Base-by-base conservation (phyloP, 345 rosid genomes). In the Eucalyptus shirleyi region DNA sequence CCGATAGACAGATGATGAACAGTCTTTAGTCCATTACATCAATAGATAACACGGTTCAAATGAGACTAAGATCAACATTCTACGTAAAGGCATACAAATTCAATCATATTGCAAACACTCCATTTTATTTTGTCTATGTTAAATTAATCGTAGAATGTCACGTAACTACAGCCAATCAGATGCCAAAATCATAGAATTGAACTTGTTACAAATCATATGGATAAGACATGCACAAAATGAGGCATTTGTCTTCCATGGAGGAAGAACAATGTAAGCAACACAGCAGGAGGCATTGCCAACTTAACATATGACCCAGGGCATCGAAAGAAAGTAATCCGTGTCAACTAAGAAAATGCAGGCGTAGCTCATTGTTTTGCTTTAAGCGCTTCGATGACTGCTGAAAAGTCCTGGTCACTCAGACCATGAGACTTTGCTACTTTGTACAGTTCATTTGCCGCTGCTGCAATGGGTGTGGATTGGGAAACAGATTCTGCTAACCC, bases 401-500 rank as follows among this genome's bases (percentile, higher is more conserved):
- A 96, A 93, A 96, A 97, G 81, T 97, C 99, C n/a, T 94, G 92
- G 86, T 96, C 98, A 50, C 98, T 92, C 82, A 96, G 94, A 24
- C 99, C 99, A 37, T 93, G 94, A 87, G 96, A 93, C 91, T 96
- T 96, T 34, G 99, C 99, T 37, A 95, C 97, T 92, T 96, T 96
- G 89, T 96, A 97, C 9, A 96, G 92, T 92, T 97, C 99, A 89
- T 96, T 96, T 19, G 98, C 96, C 23, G 99, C 99, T 4, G 99
- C 99, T 89, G 98, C 98, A 85, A 97, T 92, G 3, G 99, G 99
- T 24, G 96, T 97, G 45, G 97, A 94, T 89, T 96, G 98, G 37
- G 98, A 96, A 89, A 96, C 98, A 3, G 97, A 94, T 92, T 97
- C 99, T 9, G 99, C 99, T 92, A 97, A 94, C 87, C 95, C 98